Evolutionary conservation across 352 stramenopile species (phyloP), one percentile per base, ranked within the genome.

Genomic region (Phytophthora nicotianae): DNA sequence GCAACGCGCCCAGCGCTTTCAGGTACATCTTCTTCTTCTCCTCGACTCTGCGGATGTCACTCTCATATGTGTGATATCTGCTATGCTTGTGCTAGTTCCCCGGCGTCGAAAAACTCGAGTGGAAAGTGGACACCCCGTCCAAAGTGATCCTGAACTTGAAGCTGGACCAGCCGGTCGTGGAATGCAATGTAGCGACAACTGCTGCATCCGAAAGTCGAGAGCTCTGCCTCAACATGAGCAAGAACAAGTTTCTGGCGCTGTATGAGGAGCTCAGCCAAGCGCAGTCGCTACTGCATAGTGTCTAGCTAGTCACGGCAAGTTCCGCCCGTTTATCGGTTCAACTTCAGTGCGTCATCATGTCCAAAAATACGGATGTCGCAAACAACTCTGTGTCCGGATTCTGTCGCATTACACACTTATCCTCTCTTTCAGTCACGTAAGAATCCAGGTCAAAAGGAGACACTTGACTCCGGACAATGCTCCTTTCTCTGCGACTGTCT

Each of bases 221-320:
- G 10, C 57, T 79, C 19, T 38, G 17, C 11, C 54, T 79, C 14
- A n/a, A 51, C 10, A 52, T 77, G 50, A 59, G 33, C 38, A 50
- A 65, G 50, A 40, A 50, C 45, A 77, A 77, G 54, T 74, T 79
- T 50, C 37, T 77, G 29, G 71, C 52, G 26, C 42, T 81, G 40
- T 72, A 68, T 43, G 58, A 75, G 32, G 71, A 81, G 43, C 65
- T 79, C 19, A 52, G 33, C 21, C 69, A 75, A 37, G 73, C 63
- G 14, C 69, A 77, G 32, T 50, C 50, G 7, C 33, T 68, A 20
- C 50, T 80, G n/a, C 62, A 57, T 26, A 27, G 62, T 45, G 50
- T 57, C 26, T 50, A 61, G 17, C 13, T 24, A 52, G 45, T 40
- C 26, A 19, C 33, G 20, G 17, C 24, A 23, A 58, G 42, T 62